Evolutionary conservation across 2,329 filamentous ascomycete genomes (phyloP), one percentile per base, ranked within the genome.

Genomic region (Arthroderma uncinatum): DNA sequence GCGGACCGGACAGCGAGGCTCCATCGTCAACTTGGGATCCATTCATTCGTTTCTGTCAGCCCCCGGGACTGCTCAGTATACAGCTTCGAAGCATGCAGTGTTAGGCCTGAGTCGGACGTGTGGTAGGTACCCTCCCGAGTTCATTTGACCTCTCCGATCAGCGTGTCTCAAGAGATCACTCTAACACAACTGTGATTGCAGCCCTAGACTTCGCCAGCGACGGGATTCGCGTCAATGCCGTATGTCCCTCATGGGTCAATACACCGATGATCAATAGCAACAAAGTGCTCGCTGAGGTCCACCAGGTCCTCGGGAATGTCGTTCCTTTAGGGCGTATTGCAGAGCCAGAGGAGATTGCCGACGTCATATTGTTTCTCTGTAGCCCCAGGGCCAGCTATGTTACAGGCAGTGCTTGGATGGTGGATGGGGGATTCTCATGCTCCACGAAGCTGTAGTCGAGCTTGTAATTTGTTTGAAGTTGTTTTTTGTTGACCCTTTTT

Each of bases 101-200:
- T 64, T 77, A 4, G 74, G 74, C 0, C 65, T 78, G 44, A 75
- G 73, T 1, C 74, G 74, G 55, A 63, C 65, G 37, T 70, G 70
- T 10, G 47, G 47, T 52, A 52, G 9, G 19, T 12, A 30, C 12
- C 8, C 23, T n/a, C 25, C 30, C 4, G 16, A 16, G 16, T 28
- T 16, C 16, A 9, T 7, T n/a, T 12, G 23, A 8, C 23, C 5
- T 19, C 6, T n/a, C n/a, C n/a, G n/a, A n/a, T n/a, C n/a, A n/a
- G 9, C 7, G 10, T 42, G 1, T 6, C 23, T 42, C 14, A 16
- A 40, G 23, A 8, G 12, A 10, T 16, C 16, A 8, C 8, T 5
- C 25, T 52, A 30, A 52, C 16, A 28, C 4, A 5, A 52, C 10
- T 9, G 12, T 21, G 6, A 30, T 19, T 30, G 4, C n/a, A 52